A percentile compares a stretch with the other conserved stretches of the same genome.
These are phyloP conservation scores for Aureobasidium sp. DNA, from an alignment of 2,329 filamentous ascomycete species.

Conservation along the genomic window DNA sequence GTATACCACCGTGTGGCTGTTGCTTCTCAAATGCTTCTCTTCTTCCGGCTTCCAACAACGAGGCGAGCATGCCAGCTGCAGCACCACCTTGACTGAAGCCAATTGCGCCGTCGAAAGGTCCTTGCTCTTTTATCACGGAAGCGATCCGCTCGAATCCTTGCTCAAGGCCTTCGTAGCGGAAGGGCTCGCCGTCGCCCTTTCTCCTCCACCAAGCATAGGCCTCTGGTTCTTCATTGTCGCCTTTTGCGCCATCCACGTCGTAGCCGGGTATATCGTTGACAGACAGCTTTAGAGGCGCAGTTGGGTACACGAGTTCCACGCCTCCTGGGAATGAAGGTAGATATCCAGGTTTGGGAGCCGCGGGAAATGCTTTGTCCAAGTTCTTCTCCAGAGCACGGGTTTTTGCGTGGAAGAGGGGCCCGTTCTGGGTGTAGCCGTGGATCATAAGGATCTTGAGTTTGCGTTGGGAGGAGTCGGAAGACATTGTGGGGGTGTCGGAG, in stretches of 20 bases:
- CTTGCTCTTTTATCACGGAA: slow-evolving; percentile 50
- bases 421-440: slow-evolving; percentile 81
- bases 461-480: not conserved
- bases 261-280: slow-evolving; percentile 52
- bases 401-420: slow-evolving; percentile 75
- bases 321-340: slow-evolving; percentile 28
- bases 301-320: slow-evolving; percentile 39
- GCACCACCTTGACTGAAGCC: slow-evolving; percentile 79
- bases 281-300: slow-evolving; percentile 35
- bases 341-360: slow-evolving; percentile 42
- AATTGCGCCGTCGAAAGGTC: slow-evolving; percentile 66
- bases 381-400: slow-evolving; percentile 79
- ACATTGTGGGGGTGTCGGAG: not conserved
- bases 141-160: slow-evolving; percentile 58
- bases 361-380: slow-evolving; percentile 63
- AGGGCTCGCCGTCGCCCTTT: slow-evolving; percentile 50
- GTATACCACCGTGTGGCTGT: slow-evolving; percentile 35
- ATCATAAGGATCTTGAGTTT: slow-evolving; percentile 42
- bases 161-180: slow-evolving; percentile 59
- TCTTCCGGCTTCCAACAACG: slow-evolving; percentile 54
- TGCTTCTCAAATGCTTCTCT: slow-evolving; percentile 40
- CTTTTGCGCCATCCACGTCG: slow-evolving; percentile 27
- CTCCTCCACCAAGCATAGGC: slow-evolving; percentile 78
- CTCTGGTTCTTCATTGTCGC: slow-evolving; percentile 38
- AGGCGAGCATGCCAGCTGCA: slow-evolving; percentile 62